phyloP scores from a whole-genome alignment of 2,329 filamentous ascomycete genomes.

The Diaporthe ampelina region DNA sequence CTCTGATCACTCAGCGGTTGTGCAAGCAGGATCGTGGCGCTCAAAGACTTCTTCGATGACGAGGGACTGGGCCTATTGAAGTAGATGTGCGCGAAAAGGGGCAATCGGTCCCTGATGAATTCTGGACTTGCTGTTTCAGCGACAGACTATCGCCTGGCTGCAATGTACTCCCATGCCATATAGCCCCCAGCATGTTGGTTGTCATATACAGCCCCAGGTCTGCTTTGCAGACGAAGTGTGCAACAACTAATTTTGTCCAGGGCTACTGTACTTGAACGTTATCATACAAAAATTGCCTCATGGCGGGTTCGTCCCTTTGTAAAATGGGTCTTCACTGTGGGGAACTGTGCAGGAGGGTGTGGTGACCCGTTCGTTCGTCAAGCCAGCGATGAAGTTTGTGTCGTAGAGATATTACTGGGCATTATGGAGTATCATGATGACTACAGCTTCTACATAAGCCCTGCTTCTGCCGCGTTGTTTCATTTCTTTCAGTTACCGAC shows the following conservation, averaged over 20 bases:
- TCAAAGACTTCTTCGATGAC: background rate
- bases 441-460: background rate
- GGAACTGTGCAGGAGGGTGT: background rate
- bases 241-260: background rate
- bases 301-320: too few species aligned
- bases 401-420: background rate
- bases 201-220: background rate
- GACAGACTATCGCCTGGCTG: background rate
- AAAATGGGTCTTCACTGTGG: too few species aligned
- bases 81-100: background rate
- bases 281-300: background rate
- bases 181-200: background rate
- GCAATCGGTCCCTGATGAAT: background rate
- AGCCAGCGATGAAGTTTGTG: background rate
- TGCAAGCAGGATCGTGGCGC: background rate
- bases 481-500: background rate
- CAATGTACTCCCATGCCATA: background rate
- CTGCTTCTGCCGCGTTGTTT: background rate
- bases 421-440: background rate
- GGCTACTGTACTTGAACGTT: background rate
- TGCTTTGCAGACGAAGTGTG: too few species aligned
- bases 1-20: background rate
- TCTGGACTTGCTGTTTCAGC: constrained; percentile 18
- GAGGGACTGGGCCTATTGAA: background rate
- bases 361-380: background rate